Percentiles rank a stretch among this genome's conserved stretches.
Evolutionary conservation across 305 asterid genomes (phyloP).

Genomic region (Petunia hybrid): DNA sequence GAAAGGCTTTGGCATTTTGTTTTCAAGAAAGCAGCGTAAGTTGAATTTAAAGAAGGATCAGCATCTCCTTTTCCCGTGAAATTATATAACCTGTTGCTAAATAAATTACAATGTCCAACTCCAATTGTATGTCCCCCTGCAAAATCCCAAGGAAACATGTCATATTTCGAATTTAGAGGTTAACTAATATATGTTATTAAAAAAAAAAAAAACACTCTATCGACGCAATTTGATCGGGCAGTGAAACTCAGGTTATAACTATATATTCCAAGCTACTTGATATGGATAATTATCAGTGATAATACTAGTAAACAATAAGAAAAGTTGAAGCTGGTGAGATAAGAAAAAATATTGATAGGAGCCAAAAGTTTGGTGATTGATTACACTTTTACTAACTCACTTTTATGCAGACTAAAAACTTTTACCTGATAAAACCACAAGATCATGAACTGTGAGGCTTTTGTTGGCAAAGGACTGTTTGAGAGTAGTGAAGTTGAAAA

Average conservation of each 20-base stretch:
- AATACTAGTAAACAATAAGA: no score
- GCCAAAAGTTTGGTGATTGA: no score
- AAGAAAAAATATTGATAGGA: no score
- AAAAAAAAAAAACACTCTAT: no score
- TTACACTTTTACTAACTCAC: no score
- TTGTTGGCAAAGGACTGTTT: conserved; percentile 34
- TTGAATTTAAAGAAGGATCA: conserved; percentile 50
- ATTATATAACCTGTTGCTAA: conserved; percentile 56
- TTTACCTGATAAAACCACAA: conserved; percentile 45
- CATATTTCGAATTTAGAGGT: neutral
- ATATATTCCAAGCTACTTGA: no score
- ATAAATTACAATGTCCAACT: conserved; percentile 48
- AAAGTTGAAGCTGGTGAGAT: no score
- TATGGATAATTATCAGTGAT: no score
- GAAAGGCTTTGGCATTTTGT: conserved; percentile 30
- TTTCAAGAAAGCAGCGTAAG: conserved; percentile 32
- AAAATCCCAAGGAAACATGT: neutral
- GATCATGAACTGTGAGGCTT: conserved; percentile 40
- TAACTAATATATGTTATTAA: neutral
- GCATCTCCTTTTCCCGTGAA: conserved; percentile 56
- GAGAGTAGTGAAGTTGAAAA: conserved; percentile 36
- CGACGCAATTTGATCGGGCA: no score
- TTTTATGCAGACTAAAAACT: no score
- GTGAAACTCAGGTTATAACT: no score
- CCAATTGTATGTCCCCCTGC: conserved; percentile 72